Base-by-base conservation (phyloP, 2,329 filamentous ascomycete species). In the Biscogniauxia mediterranea region DNA sequence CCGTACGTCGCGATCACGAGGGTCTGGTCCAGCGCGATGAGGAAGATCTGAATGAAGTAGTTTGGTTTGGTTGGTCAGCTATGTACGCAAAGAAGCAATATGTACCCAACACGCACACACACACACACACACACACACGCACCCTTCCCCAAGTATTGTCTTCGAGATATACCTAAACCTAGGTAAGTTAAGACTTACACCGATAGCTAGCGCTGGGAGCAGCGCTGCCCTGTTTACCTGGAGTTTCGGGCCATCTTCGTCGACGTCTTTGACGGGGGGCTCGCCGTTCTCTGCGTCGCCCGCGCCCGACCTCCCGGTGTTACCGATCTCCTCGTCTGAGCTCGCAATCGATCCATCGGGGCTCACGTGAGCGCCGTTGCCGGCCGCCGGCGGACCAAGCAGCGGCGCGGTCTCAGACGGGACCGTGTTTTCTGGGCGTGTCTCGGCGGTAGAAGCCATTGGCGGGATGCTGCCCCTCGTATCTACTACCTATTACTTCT, bases 1-100 rank as follows among this genome's bases (percentile, higher is more conserved):
- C 89, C 89, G 73, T 93, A 93, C n/a, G 84, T 88, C n/a, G 87
- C 86, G 55, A 93, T 85, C 28, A 91, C 87, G 58, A 93, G 85
- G 0, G 91, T 91, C 73, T 93, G 89, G 71, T 94, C 91, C 56
- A 89, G 82, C 3, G 90, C 89, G 20, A 88, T 83, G 7, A 94
- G 80, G 71, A 91, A 91, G 50, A 93, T 78, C 88, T 90, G 53
- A 2, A 2, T n/a, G 38, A 38, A 23, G 23, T 23, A 5, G 23
- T 23, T 23, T 23, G 23, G 23, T 23, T 23, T 13, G 28, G 11
- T 32, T 13, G 28, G 28, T 32, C 7, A 32, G 28, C 28, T 32
- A 32, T 6, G 28, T 32, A 28, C 5, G 26, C n/a, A n/a, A n/a
- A n/a, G n/a, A n/a, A n/a, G n/a, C n/a, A n/a, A n/a, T n/a, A n/a